Evolutionary conservation across 164 flowering plant species (phyloP), one percentile per base, ranked within the genome.

Genomic region (Kingdonia uniflora): DNA sequence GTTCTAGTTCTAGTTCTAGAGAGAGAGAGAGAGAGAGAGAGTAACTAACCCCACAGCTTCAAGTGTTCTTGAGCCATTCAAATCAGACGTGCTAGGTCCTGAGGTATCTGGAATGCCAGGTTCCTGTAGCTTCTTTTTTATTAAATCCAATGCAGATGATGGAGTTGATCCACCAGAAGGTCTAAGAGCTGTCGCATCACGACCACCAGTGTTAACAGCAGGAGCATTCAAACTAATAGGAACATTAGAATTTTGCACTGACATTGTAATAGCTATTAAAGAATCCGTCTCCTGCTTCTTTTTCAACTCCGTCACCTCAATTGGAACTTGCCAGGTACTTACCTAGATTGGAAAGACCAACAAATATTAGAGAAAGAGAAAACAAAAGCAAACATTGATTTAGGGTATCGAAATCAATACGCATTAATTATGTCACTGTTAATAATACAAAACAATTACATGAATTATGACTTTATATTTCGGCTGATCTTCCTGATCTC

Each of bases 251-350:
- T 60, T 65, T 59, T 72, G 66, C 49, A 68, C 66, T 35, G 75
- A 45, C 17, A 59, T 16, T 12, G 67, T 52, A 47, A 62, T 65
- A 41, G 76, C 76, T 42, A 68, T 75, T 41, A 63, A 47, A 49
- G 56, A 11, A 20, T 66, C 95, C 58, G 17, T 60, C 12, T 83
- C 90, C 61, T 74, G 87, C 67, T 80, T 80, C 75, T 70, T 80
- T 71, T 66, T 77, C 67, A 80, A 61, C 61, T 85, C 97, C 15
- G 76, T 62, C 45, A 94, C 88, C 65, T 87, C 99, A 26, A 44
- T 21, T 11, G 99, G 99, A 37, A 94, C 62, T 68, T 94, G 96
- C 99, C 99, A 94, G 73, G 97, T 82, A 72, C 96, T 94, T 39
- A 80, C 58, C 98, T 94, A 71, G 35, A 53, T 62, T 42, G 8